These are phyloP conservation scores for Heliosperma pusillum DNA, from an alignment of 148 eudicot species.

Conservation along the genomic window DNA sequence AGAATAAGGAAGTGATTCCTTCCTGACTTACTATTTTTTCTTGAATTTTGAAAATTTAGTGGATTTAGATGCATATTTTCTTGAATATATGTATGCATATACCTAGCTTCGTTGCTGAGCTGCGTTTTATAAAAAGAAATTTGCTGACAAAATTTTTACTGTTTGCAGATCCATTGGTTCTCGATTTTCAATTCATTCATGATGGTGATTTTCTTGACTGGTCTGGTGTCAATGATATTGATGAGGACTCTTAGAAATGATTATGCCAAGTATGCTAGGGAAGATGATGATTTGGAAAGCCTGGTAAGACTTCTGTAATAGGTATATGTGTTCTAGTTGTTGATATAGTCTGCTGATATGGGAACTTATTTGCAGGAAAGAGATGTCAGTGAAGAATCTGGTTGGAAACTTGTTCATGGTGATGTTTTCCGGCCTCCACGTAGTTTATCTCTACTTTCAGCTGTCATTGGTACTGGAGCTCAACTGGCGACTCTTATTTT, in stretches of 20 bases:
- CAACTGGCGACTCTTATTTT: conserved; percentile 74
- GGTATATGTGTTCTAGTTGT: conserved; percentile 4
- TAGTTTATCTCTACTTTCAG: conserved; percentile 59
- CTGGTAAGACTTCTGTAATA: conserved; percentile 46
- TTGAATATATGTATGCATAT: neutral
- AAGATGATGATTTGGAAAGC: conserved; percentile 86
- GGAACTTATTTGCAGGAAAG: conserved; percentile 50
- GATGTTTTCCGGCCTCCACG: conserved; percentile 83
- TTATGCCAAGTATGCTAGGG: conserved; percentile 91
- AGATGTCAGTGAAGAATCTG: conserved; percentile 88
- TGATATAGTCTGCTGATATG: conserved; percentile 19
- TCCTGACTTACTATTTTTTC: neutral
- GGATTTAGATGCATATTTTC: neutral
- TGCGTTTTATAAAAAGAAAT: neutral
- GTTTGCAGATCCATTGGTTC: conserved; percentile 91
- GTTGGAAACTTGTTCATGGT: conserved; percentile 81
- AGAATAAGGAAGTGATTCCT: neutral
- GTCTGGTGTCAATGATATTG: conserved; percentile 83
- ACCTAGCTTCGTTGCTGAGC: neutral
- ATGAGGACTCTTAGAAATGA: conserved; percentile 90
- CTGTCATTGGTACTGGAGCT: conserved; percentile 84
- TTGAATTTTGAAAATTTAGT: neutral
- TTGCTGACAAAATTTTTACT: neutral
- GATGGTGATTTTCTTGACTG: conserved; percentile 95
- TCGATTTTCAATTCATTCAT: conserved; percentile 89